A percentile compares a stretch with the other conserved stretches of the same genome.
Evolutionary conservation across 495 filamentous ascomycete genomes (phyloP).

Genomic region (Aspergillus bertholletiae): DNA sequence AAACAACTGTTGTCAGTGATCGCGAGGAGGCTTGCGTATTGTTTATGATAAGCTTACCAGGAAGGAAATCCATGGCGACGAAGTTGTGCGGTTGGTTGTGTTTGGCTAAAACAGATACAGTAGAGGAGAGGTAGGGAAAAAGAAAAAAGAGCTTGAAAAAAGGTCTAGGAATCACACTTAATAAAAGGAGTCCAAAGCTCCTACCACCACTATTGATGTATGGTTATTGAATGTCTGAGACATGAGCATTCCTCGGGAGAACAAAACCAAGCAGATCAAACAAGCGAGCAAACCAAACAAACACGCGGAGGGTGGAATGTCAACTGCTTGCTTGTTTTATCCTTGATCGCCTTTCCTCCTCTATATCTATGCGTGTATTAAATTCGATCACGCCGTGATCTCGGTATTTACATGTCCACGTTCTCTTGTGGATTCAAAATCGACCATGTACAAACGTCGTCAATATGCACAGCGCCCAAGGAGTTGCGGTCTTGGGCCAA

Average conservation of each 20-base stretch:
- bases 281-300: background rate
- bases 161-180: background rate
- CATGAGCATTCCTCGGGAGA: background rate
- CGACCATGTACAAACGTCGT: background rate
- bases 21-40: background rate
- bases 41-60: constrained; percentile 8
- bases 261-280: background rate
- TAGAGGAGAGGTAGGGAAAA: background rate
- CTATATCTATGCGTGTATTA: background rate
- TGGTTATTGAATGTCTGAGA: background rate
- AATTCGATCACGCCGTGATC: background rate
- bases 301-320: background rate
- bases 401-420: background rate
- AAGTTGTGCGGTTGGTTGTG: background rate
- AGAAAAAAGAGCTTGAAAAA: background rate
- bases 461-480: background rate
- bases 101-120: too few species aligned
- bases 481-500: background rate
- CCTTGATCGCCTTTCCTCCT: background rate
- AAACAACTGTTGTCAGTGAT: background rate
- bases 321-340: background rate
- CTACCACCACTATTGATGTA: background rate
- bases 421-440: background rate
- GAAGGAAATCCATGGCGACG: constrained; percentile 21
- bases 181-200: background rate